Percentiles rank a stretch among this genome's conserved stretches.
These are phyloP conservation scores for Pythium insidiosum DNA, from an alignment of 352 stramenopile genomes.

Conservation along the genomic window DNA sequence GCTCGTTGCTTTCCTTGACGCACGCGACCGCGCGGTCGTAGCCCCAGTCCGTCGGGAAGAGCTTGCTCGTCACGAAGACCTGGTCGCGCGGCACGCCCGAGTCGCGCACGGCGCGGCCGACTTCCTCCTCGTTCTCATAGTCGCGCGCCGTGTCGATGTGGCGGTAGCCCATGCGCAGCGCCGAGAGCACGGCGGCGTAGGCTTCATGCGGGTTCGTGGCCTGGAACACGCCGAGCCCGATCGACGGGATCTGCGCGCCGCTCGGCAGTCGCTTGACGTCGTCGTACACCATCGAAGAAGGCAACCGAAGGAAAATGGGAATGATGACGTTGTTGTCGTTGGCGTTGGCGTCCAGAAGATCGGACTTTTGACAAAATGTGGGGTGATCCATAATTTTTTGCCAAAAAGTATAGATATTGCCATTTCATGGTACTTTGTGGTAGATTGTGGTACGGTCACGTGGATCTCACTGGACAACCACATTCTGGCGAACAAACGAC, in stretches of 20 bases:
- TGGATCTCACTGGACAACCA: too few relatives aligned
- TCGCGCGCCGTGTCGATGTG: conserved; percentile 85
- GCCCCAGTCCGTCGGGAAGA: conserved; percentile 52
- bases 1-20: conserved; percentile 33
- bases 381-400: too few relatives aligned
- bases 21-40: conserved; percentile 58
- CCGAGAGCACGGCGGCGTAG: conserved; percentile 36
- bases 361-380: too few relatives aligned
- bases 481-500: too few relatives aligned
- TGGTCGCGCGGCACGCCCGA: conserved; percentile 59
- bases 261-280: conserved; percentile 28
- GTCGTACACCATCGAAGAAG: too few relatives aligned
- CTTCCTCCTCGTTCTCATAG: conserved; percentile 84
- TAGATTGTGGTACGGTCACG: too few relatives aligned
- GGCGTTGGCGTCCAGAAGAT: too few relatives aligned
- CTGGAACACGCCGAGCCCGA: conserved; percentile 46
- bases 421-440: too few relatives aligned
- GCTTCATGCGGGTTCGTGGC: conserved; percentile 22
- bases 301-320: too few relatives aligned
- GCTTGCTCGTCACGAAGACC: conserved; percentile 86
- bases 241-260: conserved; percentile 27
- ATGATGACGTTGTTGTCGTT: too few relatives aligned
- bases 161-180: conserved; percentile 70
- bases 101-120: conserved; percentile 63
- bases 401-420: too few relatives aligned